A percentile compares a stretch with the other conserved stretches of the same genome.
phyloP scores from a whole-genome alignment of 495 filamentous ascomycete species.

The Terfezia claveryi region DNA sequence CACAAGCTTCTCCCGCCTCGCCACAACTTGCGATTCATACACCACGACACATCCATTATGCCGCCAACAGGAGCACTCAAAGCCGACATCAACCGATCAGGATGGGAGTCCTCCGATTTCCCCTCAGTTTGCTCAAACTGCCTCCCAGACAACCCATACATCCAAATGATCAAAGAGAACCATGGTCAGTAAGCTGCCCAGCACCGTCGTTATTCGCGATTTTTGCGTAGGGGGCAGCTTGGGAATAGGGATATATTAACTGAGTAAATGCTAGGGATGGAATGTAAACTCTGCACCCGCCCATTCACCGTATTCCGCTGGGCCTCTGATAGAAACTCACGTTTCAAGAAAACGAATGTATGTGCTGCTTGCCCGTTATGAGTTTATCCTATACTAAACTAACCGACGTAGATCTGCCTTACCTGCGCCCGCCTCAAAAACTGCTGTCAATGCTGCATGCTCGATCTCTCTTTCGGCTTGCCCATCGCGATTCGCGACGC shows the following conservation, averaged over 20 bases:
- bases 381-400: neutral
- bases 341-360: conserved; percentile 43
- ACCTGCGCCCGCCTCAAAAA: conserved; percentile 61
- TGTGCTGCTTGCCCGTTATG: neutral
- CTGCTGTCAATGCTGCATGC: conserved; percentile 96
- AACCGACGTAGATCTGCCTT: conserved; percentile 34
- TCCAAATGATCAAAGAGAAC: conserved; percentile 96
- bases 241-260: neutral
- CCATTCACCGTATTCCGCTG: conserved; percentile 92
- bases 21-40: too few relatives aligned
- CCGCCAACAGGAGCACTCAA: conserved; percentile 50
- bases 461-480: conserved; percentile 83
- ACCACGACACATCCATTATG: conserved; percentile 20
- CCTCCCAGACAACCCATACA: conserved; percentile 88
- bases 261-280: conserved; percentile 6
- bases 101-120: conserved; percentile 83
- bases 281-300: conserved; percentile 72
- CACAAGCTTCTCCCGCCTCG: too few relatives aligned
- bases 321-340: conserved; percentile 59
- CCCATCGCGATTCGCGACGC: conserved; percentile 87
- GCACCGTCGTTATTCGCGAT: conserved; percentile 4
- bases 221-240: neutral
- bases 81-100: conserved; percentile 87
- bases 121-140: conserved; percentile 49
- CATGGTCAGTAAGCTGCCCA: conserved; percentile 34